Evolutionary conservation across 2,329 filamentous ascomycete species (phyloP).

Genomic region (Diaporthe vaccinii): DNA sequence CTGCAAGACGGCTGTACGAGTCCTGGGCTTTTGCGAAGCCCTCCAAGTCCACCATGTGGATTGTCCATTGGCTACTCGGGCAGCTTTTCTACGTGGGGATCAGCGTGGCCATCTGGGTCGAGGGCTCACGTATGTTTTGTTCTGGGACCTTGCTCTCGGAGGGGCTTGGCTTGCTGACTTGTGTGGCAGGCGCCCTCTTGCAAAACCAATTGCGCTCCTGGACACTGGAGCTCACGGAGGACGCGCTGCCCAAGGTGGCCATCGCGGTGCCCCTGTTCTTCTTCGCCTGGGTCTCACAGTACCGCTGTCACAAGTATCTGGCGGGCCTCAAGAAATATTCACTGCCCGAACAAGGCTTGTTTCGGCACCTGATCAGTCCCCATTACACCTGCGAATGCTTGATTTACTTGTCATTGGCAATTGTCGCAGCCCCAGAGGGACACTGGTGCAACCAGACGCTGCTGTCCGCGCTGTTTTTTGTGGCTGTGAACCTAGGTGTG

Average conservation of each 20-base stretch:
- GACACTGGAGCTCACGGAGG: constrained; percentile 38
- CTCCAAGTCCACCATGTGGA: constrained; percentile 84
- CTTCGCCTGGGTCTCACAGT: constrained; percentile 79
- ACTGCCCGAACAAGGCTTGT: constrained; percentile 80
- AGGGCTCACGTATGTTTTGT: constrained; percentile 74
- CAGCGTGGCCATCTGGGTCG: constrained; percentile 85
- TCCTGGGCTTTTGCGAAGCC: constrained; percentile 74
- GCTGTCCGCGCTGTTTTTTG: constrained; percentile 78
- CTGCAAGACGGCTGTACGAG: constrained; percentile 81
- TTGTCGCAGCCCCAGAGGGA: constrained; percentile 79
- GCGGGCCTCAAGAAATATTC: constrained; percentile 84
- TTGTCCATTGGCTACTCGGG: constrained; percentile 86
- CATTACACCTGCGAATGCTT: constrained; percentile 93
- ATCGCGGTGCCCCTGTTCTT: constrained; percentile 75
- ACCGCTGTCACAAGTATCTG: constrained; percentile 79
- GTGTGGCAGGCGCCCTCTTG: constrained; percentile 51
- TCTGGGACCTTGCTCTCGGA: background rate
- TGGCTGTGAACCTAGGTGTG: constrained; percentile 82
- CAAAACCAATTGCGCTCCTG: constrained; percentile 29
- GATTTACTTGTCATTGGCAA: constrained; percentile 83
- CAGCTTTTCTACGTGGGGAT: constrained; percentile 82
- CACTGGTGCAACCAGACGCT: constrained; percentile 79
- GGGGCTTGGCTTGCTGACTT: constrained; percentile 26
- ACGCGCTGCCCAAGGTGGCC: constrained; percentile 61
- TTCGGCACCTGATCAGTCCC: constrained; percentile 81